Evolutionary conservation across 495 filamentous ascomycete genomes (phyloP).

Genomic region (Articulospora tetracladia): DNA sequence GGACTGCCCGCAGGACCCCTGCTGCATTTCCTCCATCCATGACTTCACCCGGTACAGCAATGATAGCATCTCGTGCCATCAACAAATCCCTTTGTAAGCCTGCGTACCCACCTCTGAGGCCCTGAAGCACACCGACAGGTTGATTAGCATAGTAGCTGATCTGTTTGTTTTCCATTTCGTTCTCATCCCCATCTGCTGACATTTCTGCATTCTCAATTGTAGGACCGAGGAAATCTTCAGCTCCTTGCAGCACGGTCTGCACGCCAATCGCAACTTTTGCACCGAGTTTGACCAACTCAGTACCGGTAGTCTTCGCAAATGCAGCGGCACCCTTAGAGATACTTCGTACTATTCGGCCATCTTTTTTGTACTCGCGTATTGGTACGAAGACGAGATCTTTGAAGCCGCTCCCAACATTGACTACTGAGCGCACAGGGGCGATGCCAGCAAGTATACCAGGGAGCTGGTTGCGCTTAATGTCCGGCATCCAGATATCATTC

Average conservation of each 20-base stretch:
- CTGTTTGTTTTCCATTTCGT: slow-evolving; percentile 64
- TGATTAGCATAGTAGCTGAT: slow-evolving; percentile 92
- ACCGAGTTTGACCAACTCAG: slow-evolving; percentile 85
- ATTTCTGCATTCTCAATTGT: slow-evolving; percentile 19
- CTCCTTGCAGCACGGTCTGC: slow-evolving; percentile 82
- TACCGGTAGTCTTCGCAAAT: slow-evolving; percentile 90
- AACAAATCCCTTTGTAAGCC: slow-evolving; percentile 84
- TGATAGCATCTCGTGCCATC: slow-evolving; percentile 80
- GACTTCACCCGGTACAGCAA: slow-evolving; percentile 89
- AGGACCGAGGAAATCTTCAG: slow-evolving; percentile 65
- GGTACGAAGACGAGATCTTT: slow-evolving; percentile 84
- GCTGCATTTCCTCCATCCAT: slow-evolving; percentile 81
- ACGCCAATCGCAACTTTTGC: slow-evolving; percentile 95
- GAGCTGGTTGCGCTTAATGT: slow-evolving; percentile 86
- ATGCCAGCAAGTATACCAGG: slow-evolving; percentile 84
- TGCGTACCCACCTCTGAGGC: slow-evolving; percentile 73
- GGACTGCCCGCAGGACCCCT: slow-evolving; percentile 76
- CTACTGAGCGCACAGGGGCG: slow-evolving; percentile 82
- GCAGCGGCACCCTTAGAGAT: slow-evolving; percentile 84
- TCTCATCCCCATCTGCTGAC: slow-evolving; percentile 47
- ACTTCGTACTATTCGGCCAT: slow-evolving; percentile 86
- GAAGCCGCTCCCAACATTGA: slow-evolving; percentile 85
- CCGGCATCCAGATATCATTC: slow-evolving; percentile 96
- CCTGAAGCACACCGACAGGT: slow-evolving; percentile 81
- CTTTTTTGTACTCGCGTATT: slow-evolving; percentile 87